Evolutionary conservation across 768 basidiomycete species (phyloP), one percentile per base, ranked within the genome.

Genomic region (Cyathus striatus): DNA sequence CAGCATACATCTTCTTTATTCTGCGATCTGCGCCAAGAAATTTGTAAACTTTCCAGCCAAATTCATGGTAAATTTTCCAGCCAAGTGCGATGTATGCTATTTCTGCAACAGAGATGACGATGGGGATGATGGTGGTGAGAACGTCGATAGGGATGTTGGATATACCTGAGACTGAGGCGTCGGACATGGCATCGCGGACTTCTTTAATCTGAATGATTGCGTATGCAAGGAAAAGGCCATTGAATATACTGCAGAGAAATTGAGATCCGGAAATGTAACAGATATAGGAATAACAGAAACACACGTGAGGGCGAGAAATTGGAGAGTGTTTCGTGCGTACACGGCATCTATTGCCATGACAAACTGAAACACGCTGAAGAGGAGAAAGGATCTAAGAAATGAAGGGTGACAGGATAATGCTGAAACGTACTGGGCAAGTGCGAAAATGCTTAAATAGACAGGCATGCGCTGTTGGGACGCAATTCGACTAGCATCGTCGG

Each of bases 21-120:
- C 79, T 73, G 37, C 91, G 76, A 62, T 98, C 91, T 2, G 95
- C 95, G 1, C 95, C 95, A 35, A 98, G 75, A 55, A 89, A 88
- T 61, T 93, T 92, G 78, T 93, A 96, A 13, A 94, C 82, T 58
- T 90, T 86, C 93, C 92, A 96, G 23, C 92, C 94, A 46, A 96
- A 97, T 62, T 97, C 94, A 49, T 81, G 74, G 66, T 90, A 93
- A 23, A 98, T 90, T 63, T 85, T 88, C 81, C 83, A 95, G 6
- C 87, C 85, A 9, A 95, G 78, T 4, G 74, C 81, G 40, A 90
- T 78, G 62, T 95, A 92, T 2, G 84, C 83, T 23, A 93, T 49
- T 62, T 95, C 88, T n/a, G 90, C 83, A 20, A 80, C 62, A 7
- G 81, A 75, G 50, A 91, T 86, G 54, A 91, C 85, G 44, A 76